phyloP scores from a whole-genome alignment of 169 alveolate species.

The Cryptosporidium baileyi region DNA sequence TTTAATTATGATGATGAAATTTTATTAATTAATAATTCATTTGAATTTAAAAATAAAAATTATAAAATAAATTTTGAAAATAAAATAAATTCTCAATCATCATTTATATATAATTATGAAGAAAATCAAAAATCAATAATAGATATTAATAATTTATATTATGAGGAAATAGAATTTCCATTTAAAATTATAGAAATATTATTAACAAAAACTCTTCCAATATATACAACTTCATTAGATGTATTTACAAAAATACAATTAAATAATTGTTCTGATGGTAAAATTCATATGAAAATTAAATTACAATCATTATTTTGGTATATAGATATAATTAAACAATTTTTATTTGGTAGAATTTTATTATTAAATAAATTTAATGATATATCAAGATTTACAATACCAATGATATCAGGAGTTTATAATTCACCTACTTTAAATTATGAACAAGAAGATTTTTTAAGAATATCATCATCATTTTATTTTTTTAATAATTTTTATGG shows the following conservation, averaged over 20 bases:
- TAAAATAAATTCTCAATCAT: background rate
- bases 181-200: slow-evolving; percentile 13
- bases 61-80: too few relatives aligned
- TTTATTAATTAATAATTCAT: background rate
- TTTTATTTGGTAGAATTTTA: slow-evolving; percentile 35
- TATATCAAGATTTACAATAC: slow-evolving; percentile 70
- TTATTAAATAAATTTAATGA: slow-evolving; percentile 68
- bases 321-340: slow-evolving; percentile 54
- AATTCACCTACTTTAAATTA: slow-evolving; percentile 71
- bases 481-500: slow-evolving; percentile 47
- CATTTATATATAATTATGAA: background rate
- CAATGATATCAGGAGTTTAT: slow-evolving; percentile 73
- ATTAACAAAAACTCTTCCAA: slow-evolving; percentile 12
- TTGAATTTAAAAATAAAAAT: background rate
- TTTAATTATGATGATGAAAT: background rate
- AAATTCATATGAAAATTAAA: background rate
- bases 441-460: slow-evolving; percentile 73
- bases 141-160: slow-evolving; percentile 5
- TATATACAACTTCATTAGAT: slow-evolving; percentile 37
- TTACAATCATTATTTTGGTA: slow-evolving; percentile 35
- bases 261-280: background rate
- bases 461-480: slow-evolving; percentile 45
- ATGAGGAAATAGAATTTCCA: slow-evolving; percentile 32
- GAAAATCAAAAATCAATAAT: too few relatives aligned
- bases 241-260: slow-evolving; percentile 34